Evolutionary conservation across 2,329 filamentous ascomycete species (phyloP), one percentile per base, ranked within the genome.

Genomic region (Coniochaeta pulveracea): DNA sequence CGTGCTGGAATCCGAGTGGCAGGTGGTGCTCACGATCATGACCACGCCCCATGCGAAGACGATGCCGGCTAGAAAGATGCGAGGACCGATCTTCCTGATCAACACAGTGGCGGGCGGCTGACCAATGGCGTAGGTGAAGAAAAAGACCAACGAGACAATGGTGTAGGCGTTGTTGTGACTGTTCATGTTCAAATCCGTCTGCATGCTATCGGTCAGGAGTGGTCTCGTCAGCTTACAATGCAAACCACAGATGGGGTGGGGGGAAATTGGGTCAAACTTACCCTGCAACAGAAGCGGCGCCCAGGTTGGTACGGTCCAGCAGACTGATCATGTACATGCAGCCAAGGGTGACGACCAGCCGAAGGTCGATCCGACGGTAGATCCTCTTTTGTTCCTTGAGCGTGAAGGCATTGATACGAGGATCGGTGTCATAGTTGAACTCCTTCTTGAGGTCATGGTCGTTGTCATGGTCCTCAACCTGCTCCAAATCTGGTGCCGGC

Each of bases 71-170:
- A 80, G 61, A 42, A 80, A 81, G 27, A 77, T 52, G 24, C 66
- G 72, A 0, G 76, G 76, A 2, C 69, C 60, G 38, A 76, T 52
- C 4, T 62, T 61, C 47, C 79, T 80, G 30, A 80, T 63, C n/a
- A 79, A 48, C 21, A 78, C 51, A 41, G 80, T 80, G 9, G 72
- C 76, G 23, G 74, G 44, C 0, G 64, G 63, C 47, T 79, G 73
- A 40, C 75, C 75, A n/a, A 77, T 53, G 0, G 72, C 57, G 48
- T 81, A 82, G 2, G 72, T 74, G 29, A 80, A 60, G 55, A 81
- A 82, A 57, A 82, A 81, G 39, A 81, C 61, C 11, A 41, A 32
- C 9, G 67, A 57, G 9, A 64, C 56, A 6, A 69, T 56, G 47
- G 78, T 77, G 51, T 78, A 81, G 48, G 74, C 61, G 19, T 62